Percentiles rank a stretch among this genome's conserved stretches.
These are phyloP conservation scores for Citrus hindsii DNA, from an alignment of 345 rosid species.

Conservation along the genomic window DNA sequence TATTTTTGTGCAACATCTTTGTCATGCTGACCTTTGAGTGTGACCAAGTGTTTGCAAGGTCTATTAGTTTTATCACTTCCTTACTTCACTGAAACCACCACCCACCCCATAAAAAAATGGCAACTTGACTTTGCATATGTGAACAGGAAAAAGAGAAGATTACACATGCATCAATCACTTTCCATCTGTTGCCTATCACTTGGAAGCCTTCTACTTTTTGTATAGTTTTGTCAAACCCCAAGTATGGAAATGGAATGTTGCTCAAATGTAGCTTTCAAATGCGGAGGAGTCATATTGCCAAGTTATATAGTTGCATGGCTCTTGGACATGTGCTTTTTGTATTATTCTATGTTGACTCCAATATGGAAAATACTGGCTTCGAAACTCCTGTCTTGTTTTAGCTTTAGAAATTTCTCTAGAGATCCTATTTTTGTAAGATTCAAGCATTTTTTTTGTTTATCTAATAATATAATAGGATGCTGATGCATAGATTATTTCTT, in stretches of 20 bases:
- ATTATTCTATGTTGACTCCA: constrained; percentile 5
- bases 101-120: not conserved
- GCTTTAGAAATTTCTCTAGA: not conserved
- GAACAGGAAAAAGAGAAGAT: not conserved
- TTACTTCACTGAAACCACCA: not conserved
- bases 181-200: not conserved
- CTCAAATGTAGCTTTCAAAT: not conserved
- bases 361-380: not conserved
- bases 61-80: not conserved
- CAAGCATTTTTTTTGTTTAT: not conserved
- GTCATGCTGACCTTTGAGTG: not conserved
- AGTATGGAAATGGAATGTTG: not conserved
- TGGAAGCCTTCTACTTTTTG: not conserved
- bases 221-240: not conserved
- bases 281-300: not conserved
- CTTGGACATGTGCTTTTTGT: not conserved
- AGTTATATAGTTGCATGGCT: not conserved
- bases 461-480: not conserved
- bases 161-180: not conserved
- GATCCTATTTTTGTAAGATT: not conserved
- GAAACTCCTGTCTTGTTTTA: not conserved
- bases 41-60: constrained; percentile 17
- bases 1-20: constrained; percentile 8
- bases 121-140: not conserved
- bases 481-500: not conserved